Evolutionary conservation across 768 basidiomycete species (phyloP).

Genomic region (Boletus huronensis): DNA sequence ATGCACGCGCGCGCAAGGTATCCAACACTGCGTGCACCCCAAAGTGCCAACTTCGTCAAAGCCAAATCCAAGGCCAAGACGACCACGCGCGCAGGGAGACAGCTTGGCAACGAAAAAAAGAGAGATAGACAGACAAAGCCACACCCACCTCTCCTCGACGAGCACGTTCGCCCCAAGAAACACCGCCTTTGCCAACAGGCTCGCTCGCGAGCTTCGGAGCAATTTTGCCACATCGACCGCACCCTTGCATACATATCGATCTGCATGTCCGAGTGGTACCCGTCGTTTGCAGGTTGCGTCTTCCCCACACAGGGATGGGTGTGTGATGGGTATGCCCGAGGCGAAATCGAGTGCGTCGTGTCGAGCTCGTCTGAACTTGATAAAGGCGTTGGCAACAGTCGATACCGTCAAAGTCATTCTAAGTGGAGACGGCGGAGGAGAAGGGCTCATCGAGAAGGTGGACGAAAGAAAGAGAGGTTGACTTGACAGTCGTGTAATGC

Average conservation of each 20-base stretch:
- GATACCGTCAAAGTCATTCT: constrained; percentile 24
- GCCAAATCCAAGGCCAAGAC: neutral
- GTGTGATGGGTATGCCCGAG: constrained; percentile 39
- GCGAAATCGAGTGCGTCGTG: constrained; percentile 33
- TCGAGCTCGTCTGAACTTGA: constrained; percentile 47
- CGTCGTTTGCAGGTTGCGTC: constrained; percentile 25
- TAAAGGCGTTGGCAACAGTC: constrained; percentile 51
- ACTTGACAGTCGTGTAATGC: neutral
- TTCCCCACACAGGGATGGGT: constrained; percentile 31
- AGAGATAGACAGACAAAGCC: neutral
- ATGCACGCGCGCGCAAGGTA: too few relatives aligned
- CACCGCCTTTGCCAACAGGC: constrained; percentile 48
- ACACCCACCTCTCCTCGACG: constrained; percentile 65
- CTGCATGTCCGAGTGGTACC: constrained; percentile 34
- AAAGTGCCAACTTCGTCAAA: neutral
- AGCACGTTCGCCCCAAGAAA: constrained; percentile 55
- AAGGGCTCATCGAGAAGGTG: constrained; percentile 12
- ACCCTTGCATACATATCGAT: constrained; percentile 55
- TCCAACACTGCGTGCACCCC: neutral
- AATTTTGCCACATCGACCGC: constrained; percentile 61
- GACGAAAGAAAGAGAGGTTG: neutral
- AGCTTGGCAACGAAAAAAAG: neutral
- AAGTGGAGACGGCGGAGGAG: constrained; percentile 22
- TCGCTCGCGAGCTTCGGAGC: constrained; percentile 50
- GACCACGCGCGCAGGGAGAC: neutral